These are phyloP conservation scores for Hirschioporus abietinus DNA, from an alignment of 768 basidiomycete genomes.

Conservation along the genomic window DNA sequence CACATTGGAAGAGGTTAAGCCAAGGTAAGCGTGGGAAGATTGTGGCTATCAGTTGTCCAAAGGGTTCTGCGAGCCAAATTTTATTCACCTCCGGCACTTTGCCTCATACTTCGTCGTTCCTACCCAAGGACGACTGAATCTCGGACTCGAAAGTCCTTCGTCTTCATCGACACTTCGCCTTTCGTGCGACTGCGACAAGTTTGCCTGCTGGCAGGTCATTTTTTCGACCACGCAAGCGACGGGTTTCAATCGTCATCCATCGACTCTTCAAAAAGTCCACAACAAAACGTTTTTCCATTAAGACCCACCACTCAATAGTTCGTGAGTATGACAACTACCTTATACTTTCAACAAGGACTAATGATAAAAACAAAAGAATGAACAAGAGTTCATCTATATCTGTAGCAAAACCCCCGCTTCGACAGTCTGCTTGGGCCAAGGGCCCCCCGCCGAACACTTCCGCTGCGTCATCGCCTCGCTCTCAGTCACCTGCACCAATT, in stretches of 20 bases:
- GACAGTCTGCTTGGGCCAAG: slow-evolving; percentile 87
- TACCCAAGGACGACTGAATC: slow-evolving; percentile 4
- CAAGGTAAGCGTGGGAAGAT: background rate
- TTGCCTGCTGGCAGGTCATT: slow-evolving; percentile 91
- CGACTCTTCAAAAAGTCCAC: slow-evolving; percentile 43
- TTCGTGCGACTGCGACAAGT: slow-evolving; percentile 15
- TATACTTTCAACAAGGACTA: slow-evolving; percentile 11
- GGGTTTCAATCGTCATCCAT: slow-evolving; percentile 46
- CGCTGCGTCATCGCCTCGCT: slow-evolving; percentile 56
- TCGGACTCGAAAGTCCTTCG: slow-evolving; percentile 2
- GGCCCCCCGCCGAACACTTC: slow-evolving; percentile 72
- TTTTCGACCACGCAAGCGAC: slow-evolving; percentile 70
- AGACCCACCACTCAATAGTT: slow-evolving; percentile 18
- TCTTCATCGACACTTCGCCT: slow-evolving; percentile 4
- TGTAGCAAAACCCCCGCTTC: slow-evolving; percentile 65
- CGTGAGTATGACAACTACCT: slow-evolving; percentile 22
- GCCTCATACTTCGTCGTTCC: slow-evolving; percentile 3
- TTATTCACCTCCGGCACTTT: slow-evolving; percentile 2
- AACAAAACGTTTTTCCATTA: slow-evolving; percentile 22
- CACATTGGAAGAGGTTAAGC: too few species aligned
- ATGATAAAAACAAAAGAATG: slow-evolving; percentile 53
- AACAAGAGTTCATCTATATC: slow-evolving; percentile 83
- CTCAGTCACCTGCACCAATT: slow-evolving; percentile 66
- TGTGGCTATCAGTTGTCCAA: background rate
- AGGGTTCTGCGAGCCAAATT: background rate